These are phyloP conservation scores for Macadamia integrifolia DNA, from an alignment of 164 flowering plant species.

Conservation along the genomic window DNA sequence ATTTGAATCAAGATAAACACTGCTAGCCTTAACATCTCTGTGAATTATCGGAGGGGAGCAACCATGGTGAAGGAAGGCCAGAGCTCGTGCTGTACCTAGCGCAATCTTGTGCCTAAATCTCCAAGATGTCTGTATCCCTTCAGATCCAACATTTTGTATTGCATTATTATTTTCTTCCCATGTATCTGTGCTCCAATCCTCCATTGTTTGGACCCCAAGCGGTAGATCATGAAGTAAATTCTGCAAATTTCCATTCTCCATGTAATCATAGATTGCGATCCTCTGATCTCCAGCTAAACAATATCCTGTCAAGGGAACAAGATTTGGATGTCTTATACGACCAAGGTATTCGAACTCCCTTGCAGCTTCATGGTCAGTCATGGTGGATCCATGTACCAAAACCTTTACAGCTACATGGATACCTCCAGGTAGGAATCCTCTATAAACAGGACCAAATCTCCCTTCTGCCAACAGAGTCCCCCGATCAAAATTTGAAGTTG, in stretches of 20 bases:
- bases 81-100: slow-evolving; percentile 77
- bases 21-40: slow-evolving; percentile 76
- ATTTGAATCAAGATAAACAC: slow-evolving; percentile 62
- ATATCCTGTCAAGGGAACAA: slow-evolving; percentile 78
- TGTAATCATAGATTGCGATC: slow-evolving; percentile 77
- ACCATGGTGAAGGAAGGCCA: slow-evolving; percentile 91
- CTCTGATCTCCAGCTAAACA: slow-evolving; percentile 88
- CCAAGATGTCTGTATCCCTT: slow-evolving; percentile 59
- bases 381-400: slow-evolving; percentile 65
- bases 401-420: slow-evolving; percentile 91
- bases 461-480: slow-evolving; percentile 84
- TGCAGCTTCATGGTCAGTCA: slow-evolving; percentile 83
- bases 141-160: slow-evolving; percentile 44
- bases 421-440: slow-evolving; percentile 81
- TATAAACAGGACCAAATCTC: slow-evolving; percentile 79
- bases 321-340: slow-evolving; percentile 80
- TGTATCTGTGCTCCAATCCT: slow-evolving; percentile 80
- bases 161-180: slow-evolving; percentile 63
- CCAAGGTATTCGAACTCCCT: slow-evolving; percentile 71
- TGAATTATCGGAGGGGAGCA: slow-evolving; percentile 82
- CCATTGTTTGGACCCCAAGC: slow-evolving; percentile 45
- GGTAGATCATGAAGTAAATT: slow-evolving; percentile 76
- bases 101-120: slow-evolving; percentile 67
- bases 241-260: slow-evolving; percentile 89
- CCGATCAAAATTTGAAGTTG: slow-evolving; percentile 77